These are phyloP conservation scores for Rachicladosporium sp. DNA, from an alignment of 2,329 filamentous ascomycete species.

Conservation along the genomic window DNA sequence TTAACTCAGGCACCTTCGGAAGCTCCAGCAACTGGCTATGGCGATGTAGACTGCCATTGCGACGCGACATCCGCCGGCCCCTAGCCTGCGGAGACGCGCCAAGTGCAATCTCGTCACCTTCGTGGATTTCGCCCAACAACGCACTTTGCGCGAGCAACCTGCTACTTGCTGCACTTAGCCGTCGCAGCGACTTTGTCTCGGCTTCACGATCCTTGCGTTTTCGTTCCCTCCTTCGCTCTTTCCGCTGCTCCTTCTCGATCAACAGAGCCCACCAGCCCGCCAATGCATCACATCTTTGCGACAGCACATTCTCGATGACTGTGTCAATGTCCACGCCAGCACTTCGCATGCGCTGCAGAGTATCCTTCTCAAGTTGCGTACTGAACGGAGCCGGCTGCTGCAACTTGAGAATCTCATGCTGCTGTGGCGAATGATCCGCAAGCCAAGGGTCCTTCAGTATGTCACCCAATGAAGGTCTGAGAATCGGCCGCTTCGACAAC, in stretches of 20 bases:
- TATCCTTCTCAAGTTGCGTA: slow-evolving; percentile 78
- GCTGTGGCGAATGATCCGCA: slow-evolving; percentile 70
- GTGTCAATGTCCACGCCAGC: slow-evolving; percentile 89
- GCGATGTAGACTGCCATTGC: slow-evolving; percentile 13
- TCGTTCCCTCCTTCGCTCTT: slow-evolving; percentile 64
- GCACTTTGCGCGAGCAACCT: slow-evolving; percentile 62
- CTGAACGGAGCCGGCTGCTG: slow-evolving; percentile 72
- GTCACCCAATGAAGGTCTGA: slow-evolving; percentile 70
- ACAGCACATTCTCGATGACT: slow-evolving; percentile 85
- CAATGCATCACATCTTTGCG: slow-evolving; percentile 77
- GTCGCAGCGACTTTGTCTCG: slow-evolving; percentile 65
- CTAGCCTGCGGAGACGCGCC: slow-evolving; percentile 52
- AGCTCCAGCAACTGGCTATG: slow-evolving; percentile 54
- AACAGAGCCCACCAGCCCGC: slow-evolving; percentile 94
- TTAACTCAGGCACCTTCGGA: slow-evolving; percentile 61
- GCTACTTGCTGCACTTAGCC: slow-evolving; percentile 81
- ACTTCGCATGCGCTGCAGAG: slow-evolving; percentile 80
- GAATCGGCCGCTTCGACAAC: slow-evolving; percentile 79
- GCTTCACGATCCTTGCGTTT: slow-evolving; percentile 76
- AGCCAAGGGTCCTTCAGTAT: slow-evolving; percentile 83
- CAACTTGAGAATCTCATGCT: slow-evolving; percentile 78
- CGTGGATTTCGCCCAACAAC: slow-evolving; percentile 59
- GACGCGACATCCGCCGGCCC: slow-evolving; percentile 56
- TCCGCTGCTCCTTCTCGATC: slow-evolving; percentile 87
- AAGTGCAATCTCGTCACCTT: slow-evolving; percentile 47